phyloP scores from a whole-genome alignment of 306 rosid genomes.

The Sphenostylis stenocarpa region DNA sequence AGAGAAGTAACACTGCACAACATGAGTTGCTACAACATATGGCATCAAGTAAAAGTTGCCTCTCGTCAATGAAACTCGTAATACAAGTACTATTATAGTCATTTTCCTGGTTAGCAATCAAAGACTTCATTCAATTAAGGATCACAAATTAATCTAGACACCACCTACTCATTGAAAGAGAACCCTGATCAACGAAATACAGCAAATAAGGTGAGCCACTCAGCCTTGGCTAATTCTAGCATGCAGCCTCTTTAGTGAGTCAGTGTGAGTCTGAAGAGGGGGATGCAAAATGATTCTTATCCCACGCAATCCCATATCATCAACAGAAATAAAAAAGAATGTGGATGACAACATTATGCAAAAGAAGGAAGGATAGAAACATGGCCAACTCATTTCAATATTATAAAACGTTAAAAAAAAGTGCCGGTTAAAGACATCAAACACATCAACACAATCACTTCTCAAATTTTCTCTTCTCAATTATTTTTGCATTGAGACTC shows the following conservation, averaged over 20 bases:
- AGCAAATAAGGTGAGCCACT: background rate
- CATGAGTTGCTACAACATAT: background rate
- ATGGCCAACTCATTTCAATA: constrained; percentile 11
- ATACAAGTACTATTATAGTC: background rate
- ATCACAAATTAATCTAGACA: background rate
- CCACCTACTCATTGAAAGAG: background rate
- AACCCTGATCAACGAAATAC: background rate
- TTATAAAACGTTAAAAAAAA: background rate
- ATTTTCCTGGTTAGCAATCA: background rate
- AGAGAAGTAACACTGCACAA: background rate
- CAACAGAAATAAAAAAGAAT: background rate
- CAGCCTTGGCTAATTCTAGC: background rate
- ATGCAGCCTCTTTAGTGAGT: background rate
- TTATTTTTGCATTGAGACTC: constrained; percentile 17
- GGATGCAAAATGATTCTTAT: background rate
- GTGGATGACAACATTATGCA: background rate
- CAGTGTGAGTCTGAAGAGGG: background rate
- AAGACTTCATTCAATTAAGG: background rate
- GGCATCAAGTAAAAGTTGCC: background rate
- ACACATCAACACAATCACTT: constrained; percentile 12
- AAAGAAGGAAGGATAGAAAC: constrained; percentile 10
- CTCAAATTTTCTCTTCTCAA: background rate
- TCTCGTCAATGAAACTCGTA: background rate
- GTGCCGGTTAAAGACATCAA: background rate
- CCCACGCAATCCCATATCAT: background rate